Conservation (phyloP, 495 filamentous ascomycete genomes). For the Apiosordaria backusii region DNA sequence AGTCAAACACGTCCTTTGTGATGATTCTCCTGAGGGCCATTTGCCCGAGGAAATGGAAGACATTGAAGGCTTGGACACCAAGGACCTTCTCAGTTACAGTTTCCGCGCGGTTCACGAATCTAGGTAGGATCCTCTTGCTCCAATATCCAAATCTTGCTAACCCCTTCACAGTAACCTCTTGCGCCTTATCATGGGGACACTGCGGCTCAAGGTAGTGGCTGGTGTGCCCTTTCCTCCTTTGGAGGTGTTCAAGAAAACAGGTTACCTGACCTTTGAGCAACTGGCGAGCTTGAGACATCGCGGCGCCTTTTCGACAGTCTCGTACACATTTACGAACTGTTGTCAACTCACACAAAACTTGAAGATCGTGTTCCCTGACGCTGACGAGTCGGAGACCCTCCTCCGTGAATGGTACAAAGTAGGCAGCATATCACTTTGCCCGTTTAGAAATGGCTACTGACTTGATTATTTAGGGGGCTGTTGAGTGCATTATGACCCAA, state of each 20-base stretch:
- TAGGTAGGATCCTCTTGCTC: slow-evolving; percentile 13
- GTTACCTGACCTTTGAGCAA: slow-evolving; percentile 71
- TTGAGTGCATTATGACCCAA: slow-evolving; percentile 62
- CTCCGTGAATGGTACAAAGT: slow-evolving; percentile 64
- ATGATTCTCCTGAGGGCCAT: slow-evolving; percentile 88
- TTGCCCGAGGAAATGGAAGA: slow-evolving; percentile 68
- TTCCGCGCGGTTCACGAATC: slow-evolving; percentile 91
- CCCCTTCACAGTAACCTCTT: slow-evolving; percentile 45
- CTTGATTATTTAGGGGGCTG: slow-evolving; percentile 38
- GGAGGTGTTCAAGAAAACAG: slow-evolving; percentile 54
- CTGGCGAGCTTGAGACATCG: slow-evolving; percentile 80
- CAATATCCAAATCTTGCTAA: background rate
- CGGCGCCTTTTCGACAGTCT: slow-evolving; percentile 90
- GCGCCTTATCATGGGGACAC: slow-evolving; percentile 51
- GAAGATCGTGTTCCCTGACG: slow-evolving; percentile 31
- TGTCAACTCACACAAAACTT: slow-evolving; percentile 56
- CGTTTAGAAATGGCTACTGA: background rate
- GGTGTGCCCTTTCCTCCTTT: slow-evolving; percentile 36
- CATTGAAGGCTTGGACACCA: slow-evolving; percentile 66
- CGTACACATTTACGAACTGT: slow-evolving; percentile 77
- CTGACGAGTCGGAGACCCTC: slow-evolving; percentile 38
- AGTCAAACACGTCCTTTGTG: slow-evolving; percentile 73
- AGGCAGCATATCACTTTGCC: background rate
- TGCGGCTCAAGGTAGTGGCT: slow-evolving; percentile 29
- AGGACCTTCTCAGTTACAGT: slow-evolving; percentile 86